Conservation (phyloP, 192 early-diverging fungal species). For the Rhizophagus prolifer region DNA sequence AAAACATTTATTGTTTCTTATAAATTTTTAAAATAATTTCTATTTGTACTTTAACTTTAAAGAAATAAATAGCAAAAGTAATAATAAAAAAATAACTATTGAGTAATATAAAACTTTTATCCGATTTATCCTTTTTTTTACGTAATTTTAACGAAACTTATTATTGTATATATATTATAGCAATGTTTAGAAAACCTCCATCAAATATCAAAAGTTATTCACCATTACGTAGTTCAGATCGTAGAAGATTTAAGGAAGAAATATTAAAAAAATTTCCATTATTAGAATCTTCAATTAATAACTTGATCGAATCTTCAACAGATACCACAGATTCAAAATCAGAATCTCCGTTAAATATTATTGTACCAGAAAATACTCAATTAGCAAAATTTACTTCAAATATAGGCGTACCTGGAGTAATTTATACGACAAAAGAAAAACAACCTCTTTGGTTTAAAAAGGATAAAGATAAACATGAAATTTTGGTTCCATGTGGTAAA, state of each 20-base stretch:
- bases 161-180: background rate
- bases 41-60: too few species aligned
- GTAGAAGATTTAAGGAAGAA: conserved; percentile 64
- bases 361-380: conserved; percentile 58
- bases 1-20: too few species aligned
- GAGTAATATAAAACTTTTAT: too few species aligned
- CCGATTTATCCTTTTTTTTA: background rate
- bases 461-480: conserved; percentile 37
- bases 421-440: conserved; percentile 59
- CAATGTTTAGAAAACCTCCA: conserved; percentile 78
- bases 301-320: conserved; percentile 7
- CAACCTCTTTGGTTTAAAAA: conserved; percentile 70
- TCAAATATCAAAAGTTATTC: conserved; percentile 67
- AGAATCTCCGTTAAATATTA: conserved; percentile 36
- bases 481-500: conserved; percentile 66
- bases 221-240: conserved; percentile 65
- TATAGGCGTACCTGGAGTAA: conserved; percentile 57
- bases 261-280: conserved; percentile 53
- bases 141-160: background rate
- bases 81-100: too few species aligned
- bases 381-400: conserved; percentile 67
- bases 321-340: conserved; percentile 21
- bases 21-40: too few species aligned
- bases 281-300: conserved; percentile 35
- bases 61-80: too few species aligned